Evolutionary conservation across 176 grass and related monocot genomes (phyloP).

Genomic region (Aegilops tauschii): DNA sequence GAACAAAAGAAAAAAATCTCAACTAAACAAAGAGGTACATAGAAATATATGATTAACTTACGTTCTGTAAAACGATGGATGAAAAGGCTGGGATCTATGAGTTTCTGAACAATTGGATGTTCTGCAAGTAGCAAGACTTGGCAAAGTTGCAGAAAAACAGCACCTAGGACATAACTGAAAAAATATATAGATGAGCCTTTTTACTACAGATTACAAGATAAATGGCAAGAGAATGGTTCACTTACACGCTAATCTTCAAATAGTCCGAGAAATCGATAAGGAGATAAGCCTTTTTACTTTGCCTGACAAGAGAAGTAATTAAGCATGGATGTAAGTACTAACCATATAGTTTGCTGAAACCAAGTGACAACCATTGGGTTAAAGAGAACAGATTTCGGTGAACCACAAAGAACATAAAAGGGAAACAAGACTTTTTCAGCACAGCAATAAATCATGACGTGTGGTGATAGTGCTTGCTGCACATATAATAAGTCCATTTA

Average conservation of each 20-base stretch:
- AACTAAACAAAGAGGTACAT: slow-evolving; percentile 15
- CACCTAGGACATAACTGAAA: slow-evolving; percentile 94
- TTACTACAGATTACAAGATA: slow-evolving; percentile 25
- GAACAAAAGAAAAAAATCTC: background rate
- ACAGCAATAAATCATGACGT: slow-evolving; percentile 4
- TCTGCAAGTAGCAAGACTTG: slow-evolving; percentile 68
- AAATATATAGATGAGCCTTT: slow-evolving; percentile 23
- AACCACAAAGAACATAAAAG: background rate
- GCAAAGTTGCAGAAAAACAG: slow-evolving; percentile 95
- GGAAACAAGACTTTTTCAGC: background rate
- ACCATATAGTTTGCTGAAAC: background rate
- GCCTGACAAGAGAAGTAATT: slow-evolving; percentile 54
- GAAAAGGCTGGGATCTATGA: slow-evolving; percentile 93
- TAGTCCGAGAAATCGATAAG: slow-evolving; percentile 92
- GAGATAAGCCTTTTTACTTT: slow-evolving; percentile 87
- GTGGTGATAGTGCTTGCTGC: background rate
- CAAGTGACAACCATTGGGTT: background rate
- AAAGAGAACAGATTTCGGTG: background rate
- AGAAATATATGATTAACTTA: slow-evolving; percentile 46
- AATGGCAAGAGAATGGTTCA: background rate
- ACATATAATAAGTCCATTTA: background rate
- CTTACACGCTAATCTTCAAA: slow-evolving; percentile 90
- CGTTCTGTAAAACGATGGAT: slow-evolving; percentile 93
- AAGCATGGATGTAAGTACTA: slow-evolving; percentile 3
- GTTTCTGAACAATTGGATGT: slow-evolving; percentile 84